These are phyloP conservation scores for Phytophthora multivora DNA, from an alignment of 352 stramenopile species.

Conservation along the genomic window DNA sequence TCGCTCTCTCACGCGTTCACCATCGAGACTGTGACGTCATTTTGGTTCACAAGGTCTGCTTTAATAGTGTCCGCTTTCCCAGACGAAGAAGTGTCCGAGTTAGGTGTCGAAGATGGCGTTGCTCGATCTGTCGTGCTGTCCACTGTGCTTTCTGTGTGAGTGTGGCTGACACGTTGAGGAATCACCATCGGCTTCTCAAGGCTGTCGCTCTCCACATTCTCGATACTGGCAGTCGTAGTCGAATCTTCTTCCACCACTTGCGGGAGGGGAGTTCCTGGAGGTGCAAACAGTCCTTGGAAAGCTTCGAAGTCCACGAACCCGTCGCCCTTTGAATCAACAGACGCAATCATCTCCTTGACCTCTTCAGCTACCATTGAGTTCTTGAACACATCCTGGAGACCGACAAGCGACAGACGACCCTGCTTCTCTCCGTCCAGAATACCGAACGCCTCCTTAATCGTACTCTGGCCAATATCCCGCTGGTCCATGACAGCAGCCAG, in stretches of 20 bases:
- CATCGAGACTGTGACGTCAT: slow-evolving; percentile 21
- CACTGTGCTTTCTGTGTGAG: slow-evolving; percentile 21
- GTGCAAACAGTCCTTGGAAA: slow-evolving; percentile 81
- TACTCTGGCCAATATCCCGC: slow-evolving; percentile 88
- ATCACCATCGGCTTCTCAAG: slow-evolving; percentile 27
- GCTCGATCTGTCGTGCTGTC: slow-evolving; percentile 24
- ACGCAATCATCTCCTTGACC: slow-evolving; percentile 90
- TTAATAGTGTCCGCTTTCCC: slow-evolving; percentile 20
- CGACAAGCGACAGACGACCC: slow-evolving; percentile 91
- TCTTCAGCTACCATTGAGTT: slow-evolving; percentile 87
- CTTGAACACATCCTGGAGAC: slow-evolving; percentile 88
- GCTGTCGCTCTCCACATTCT: slow-evolving; percentile 20
- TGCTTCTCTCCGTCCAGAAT: slow-evolving; percentile 91
- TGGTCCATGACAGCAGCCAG: slow-evolving; percentile 94
- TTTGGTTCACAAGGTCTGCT: slow-evolving; percentile 9
- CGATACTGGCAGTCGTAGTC: slow-evolving; percentile 13
- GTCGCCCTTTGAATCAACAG: slow-evolving; percentile 83
- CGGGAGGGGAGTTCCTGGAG: slow-evolving; percentile 34
- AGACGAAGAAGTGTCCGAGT: slow-evolving; percentile 11
- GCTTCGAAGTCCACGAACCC: slow-evolving; percentile 90
- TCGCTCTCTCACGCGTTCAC: slow-evolving; percentile 6
- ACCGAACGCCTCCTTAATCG: slow-evolving; percentile 91
- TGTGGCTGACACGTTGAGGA: slow-evolving; percentile 26
- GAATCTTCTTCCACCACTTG: slow-evolving; percentile 46
- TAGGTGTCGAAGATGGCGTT: slow-evolving; percentile 20